Conservation (phyloP, 2,329 filamentous ascomycete genomes). For the Arthrobotrys sphaeroides region DNA sequence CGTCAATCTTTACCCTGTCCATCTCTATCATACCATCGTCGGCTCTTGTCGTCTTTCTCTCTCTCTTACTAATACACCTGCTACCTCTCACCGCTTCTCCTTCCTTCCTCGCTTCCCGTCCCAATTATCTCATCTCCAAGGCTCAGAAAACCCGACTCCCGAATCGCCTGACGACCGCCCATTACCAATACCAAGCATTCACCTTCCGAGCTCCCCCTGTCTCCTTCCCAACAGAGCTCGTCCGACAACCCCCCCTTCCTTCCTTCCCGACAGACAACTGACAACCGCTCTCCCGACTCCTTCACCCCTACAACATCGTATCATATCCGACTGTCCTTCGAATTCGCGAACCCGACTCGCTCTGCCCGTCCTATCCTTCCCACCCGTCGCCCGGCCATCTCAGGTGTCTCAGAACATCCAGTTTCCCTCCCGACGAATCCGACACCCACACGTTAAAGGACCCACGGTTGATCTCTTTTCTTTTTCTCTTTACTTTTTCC, state of each 20-base stretch:
- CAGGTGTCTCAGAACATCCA: too few relatives aligned
- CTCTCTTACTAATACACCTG: too few relatives aligned
- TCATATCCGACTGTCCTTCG: neutral
- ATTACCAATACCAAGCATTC: slow-evolving; percentile 1
- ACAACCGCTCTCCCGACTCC: neutral
- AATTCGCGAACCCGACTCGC: too few relatives aligned
- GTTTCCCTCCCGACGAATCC: too few relatives aligned
- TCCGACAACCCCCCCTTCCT: neutral
- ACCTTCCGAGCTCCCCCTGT: slow-evolving; percentile 34
- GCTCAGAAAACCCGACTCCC: neutral
- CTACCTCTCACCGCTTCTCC: neutral
- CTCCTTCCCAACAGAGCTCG: slow-evolving; percentile 35
- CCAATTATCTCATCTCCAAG: neutral
- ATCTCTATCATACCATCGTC: neutral
- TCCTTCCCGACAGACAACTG: neutral
- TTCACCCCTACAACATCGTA: slow-evolving; percentile 1
- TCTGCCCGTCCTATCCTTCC: too few relatives aligned
- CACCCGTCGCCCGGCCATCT: too few relatives aligned
- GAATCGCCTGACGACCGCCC: slow-evolving; percentile 18
- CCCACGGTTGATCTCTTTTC: neutral
- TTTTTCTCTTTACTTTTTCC: slow-evolving; percentile 1
- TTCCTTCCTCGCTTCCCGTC: neutral
- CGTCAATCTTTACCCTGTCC: neutral
- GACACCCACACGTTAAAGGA: too few relatives aligned
- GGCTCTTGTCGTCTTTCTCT: too few relatives aligned